These are phyloP conservation scores for Abrus pulchellus DNA, from an alignment of 306 rosid species.

Conservation along the genomic window DNA sequence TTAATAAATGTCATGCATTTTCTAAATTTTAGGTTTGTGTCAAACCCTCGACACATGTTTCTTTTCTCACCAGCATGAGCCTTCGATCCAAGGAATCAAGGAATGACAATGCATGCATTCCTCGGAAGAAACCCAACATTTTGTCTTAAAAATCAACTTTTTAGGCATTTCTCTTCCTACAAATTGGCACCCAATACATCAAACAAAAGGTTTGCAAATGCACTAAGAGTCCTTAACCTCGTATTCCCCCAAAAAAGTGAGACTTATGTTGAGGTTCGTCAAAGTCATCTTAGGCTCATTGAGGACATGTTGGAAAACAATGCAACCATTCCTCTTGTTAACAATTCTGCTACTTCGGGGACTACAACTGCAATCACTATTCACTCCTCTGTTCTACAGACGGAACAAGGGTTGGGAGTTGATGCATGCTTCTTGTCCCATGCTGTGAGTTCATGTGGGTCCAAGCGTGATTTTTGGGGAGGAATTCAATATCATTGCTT, in stretches of 20 bases:
- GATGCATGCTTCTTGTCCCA: conserved; percentile 66
- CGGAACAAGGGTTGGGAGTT: conserved; percentile 48
- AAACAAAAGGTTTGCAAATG: conserved; percentile 45
- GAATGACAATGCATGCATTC: conserved; percentile 19
- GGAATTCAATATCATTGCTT: conserved; percentile 81
- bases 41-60: no score
- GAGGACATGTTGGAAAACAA: conserved; percentile 57
- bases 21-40: no score
- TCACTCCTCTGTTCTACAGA: conserved; percentile 45
- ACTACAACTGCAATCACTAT: conserved; percentile 26
- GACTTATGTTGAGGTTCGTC: conserved; percentile 46
- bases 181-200: conserved; percentile 43
- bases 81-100: neutral
- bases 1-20: no score
- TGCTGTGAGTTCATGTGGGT: conserved; percentile 66
- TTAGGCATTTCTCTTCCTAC: conserved; percentile 50
- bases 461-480: conserved; percentile 57
- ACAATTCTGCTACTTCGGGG: conserved; percentile 14
- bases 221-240: conserved; percentile 66
- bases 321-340: conserved; percentile 20
- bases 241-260: conserved; percentile 49
- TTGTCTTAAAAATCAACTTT: neutral
- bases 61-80: no score
- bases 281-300: conserved; percentile 73
- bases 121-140: conserved; percentile 9